Evolutionary conservation across 2,329 filamentous ascomycete genomes (phyloP).

Genomic region (Microdochium trichocladiopsis): DNA sequence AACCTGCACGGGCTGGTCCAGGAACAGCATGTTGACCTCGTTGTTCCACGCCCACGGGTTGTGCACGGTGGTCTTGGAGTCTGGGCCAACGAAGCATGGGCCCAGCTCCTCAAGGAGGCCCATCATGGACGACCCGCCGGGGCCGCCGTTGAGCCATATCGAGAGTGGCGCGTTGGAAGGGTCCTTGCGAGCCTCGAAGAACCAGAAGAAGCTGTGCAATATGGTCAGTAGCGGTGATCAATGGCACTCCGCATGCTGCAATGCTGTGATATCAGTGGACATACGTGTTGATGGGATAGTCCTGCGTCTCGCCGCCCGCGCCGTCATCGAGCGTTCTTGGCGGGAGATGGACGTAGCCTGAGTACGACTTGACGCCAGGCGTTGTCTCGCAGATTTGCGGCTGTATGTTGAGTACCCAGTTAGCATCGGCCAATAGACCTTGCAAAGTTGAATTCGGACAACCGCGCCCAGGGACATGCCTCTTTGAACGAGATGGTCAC

Average conservation of each 20-base stretch:
- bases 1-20: slow-evolving; percentile 52
- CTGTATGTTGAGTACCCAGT: too few species aligned
- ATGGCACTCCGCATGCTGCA: too few species aligned
- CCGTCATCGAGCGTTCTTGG: slow-evolving; percentile 26
- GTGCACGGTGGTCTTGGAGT: slow-evolving; percentile 37
- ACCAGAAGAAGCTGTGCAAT: slow-evolving; percentile 22
- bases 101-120: slow-evolving; percentile 45
- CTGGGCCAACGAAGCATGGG: slow-evolving; percentile 32
- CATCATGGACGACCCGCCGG: slow-evolving; percentile 47
- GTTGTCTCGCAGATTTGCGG: slow-evolving; percentile 45
- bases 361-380: slow-evolving; percentile 31
- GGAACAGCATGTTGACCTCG: slow-evolving; percentile 45
- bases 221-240: too few species aligned
- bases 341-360: slow-evolving; percentile 37
- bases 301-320: slow-evolving; percentile 29
- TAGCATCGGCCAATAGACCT: slow-evolving; percentile 41
- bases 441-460: not conserved
- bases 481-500: slow-evolving; percentile 56
- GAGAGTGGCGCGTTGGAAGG: slow-evolving; percentile 30
- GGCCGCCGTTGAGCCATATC: slow-evolving; percentile 54
- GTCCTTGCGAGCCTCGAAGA: slow-evolving; percentile 23
- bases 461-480: too few species aligned
- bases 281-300: slow-evolving; percentile 41
- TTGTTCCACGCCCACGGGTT: slow-evolving; percentile 56
- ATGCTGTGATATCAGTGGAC: too few species aligned